phyloP scores from a whole-genome alignment of 192 early-diverging fungal genomes.

The Lunasporangiospora selenospora region DNA sequence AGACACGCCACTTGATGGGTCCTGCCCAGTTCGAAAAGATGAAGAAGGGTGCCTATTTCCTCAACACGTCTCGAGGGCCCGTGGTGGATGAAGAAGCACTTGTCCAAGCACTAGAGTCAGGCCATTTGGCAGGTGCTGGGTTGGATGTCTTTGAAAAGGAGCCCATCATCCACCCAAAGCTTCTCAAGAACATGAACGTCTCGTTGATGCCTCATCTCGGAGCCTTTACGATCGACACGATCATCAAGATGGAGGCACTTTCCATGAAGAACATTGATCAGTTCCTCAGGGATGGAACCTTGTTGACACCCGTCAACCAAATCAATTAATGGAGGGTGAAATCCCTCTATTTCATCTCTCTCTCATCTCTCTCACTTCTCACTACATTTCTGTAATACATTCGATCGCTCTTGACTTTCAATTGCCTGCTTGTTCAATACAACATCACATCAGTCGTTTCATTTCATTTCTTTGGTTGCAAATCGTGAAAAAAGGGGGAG shows the following conservation, averaged over 20 bases:
- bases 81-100: slow-evolving; percentile 51
- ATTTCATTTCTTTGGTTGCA: too few relatives aligned
- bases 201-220: slow-evolving; percentile 41
- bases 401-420: too few relatives aligned
- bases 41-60: slow-evolving; percentile 43
- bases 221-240: slow-evolving; percentile 39
- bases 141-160: slow-evolving; percentile 60
- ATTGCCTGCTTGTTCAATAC: too few relatives aligned
- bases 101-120: slow-evolving; percentile 38
- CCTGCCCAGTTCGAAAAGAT: slow-evolving; percentile 30
- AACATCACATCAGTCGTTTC: too few relatives aligned
- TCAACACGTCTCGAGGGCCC: slow-evolving; percentile 54
- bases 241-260: slow-evolving; percentile 44
- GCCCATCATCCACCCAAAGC: slow-evolving; percentile 41
- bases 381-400: too few relatives aligned
- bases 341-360: too few relatives aligned
- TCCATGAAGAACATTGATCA: slow-evolving; percentile 48
- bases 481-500: too few relatives aligned
- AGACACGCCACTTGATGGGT: slow-evolving; percentile 48
- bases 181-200: slow-evolving; percentile 44
- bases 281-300: slow-evolving; percentile 19
- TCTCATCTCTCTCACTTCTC: too few relatives aligned
- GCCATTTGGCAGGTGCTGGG: slow-evolving; percentile 52
- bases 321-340: too few relatives aligned
- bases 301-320: slow-evolving; percentile 49